Evolutionary conservation across 306 rosid genomes (phyloP), one percentile per base, ranked within the genome.

Genomic region (Trichosanthes truncata): DNA sequence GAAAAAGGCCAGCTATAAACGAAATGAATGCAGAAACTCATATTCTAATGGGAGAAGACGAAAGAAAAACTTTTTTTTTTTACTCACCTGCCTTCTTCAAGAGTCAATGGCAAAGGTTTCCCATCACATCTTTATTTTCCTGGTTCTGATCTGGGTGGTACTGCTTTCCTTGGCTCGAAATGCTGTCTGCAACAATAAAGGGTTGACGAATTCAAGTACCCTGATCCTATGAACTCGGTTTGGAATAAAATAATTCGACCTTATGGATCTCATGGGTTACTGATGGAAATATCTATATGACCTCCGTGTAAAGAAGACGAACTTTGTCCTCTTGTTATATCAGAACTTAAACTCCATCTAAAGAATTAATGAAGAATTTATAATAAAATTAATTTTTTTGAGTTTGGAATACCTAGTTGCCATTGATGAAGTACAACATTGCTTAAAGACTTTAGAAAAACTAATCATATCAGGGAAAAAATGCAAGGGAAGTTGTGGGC

Each of bases 81-180:
- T 6, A 65, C 46, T 35, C 45, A 65, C 72, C 72, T 65, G 72
- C 13, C 40, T 33, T 63, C 45, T 63, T 17, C 71, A 63, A 7
- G 45, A 63, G 71, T 63, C 45, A 17, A 60, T 63, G 20, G 71
- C 45, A 63, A 63, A 33, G 43, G 13, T 15, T 52, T 61, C 77
- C 82, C 78, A 15, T 45, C 78, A 76, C 78, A 90, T 95, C 90
- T 85, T 80, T 87, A 83, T 88, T 91, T 59, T 89, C 81, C 84
- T 85, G 97, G 90, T 91, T 94, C 79, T 92, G 98, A 84, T 92
- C 93, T 52, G 97, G 97, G 87, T 92, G 98, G 82, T 84, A 84
- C 85, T 89, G 86, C 87, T 86, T 57, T 97, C 97, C 86, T 90
- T 90, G 53, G 85, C 78, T 88, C 93, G 86, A 85, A 90, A 90